Evolutionary conservation across 2,329 filamentous ascomycete species (phyloP), one percentile per base, ranked within the genome.

Genomic region (Cladophialophora immunda): DNA sequence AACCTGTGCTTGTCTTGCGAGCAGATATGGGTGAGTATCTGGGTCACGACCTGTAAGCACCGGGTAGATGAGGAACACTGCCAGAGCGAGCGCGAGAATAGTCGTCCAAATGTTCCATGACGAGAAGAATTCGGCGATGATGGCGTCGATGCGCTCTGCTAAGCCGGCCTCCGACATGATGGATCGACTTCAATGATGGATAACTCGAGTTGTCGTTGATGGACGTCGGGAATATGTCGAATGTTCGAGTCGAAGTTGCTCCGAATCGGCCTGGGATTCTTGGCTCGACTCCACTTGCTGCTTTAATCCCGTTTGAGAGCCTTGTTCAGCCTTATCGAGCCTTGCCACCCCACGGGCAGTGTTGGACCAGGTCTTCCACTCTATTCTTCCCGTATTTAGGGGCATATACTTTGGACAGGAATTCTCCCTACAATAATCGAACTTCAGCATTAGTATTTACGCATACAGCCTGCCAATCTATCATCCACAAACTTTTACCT

Each of bases 21-120:
- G 89, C 56, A 98, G 86, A 79, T 97, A 89, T 36, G 95, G 94
- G 79, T 98, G 95, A 4, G 91, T 91, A 81, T 99, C 95, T 5
- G 95, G 92, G 61, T 97, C 94, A 67, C 88, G 86, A 58, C 87
- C 86, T 68, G 88, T 88, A 74, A 91, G 82, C 70, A 96, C 81
- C 53, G 89, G 86, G 79, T 92, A 93, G 65, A 89, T 85, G 64
- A 94, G 79, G 74, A 93, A 86, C 62, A 85, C 82, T 68, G 90
- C 81, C 52, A 97, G 83, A 67, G 87, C 75, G 27, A 90, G 86
- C 54, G 88, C 85, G 70, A 99, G 84, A 50, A 88, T 75, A 2
- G 92, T 95, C 32, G 92, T 92, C 81, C 91, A 91, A 71, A 86
- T 80, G 77, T 95, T 93, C 93, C 94, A 97, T 60, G 67, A 66